Evolutionary conservation across 768 basidiomycete species (phyloP).

Genomic region (Leccinum truebloodii): DNA sequence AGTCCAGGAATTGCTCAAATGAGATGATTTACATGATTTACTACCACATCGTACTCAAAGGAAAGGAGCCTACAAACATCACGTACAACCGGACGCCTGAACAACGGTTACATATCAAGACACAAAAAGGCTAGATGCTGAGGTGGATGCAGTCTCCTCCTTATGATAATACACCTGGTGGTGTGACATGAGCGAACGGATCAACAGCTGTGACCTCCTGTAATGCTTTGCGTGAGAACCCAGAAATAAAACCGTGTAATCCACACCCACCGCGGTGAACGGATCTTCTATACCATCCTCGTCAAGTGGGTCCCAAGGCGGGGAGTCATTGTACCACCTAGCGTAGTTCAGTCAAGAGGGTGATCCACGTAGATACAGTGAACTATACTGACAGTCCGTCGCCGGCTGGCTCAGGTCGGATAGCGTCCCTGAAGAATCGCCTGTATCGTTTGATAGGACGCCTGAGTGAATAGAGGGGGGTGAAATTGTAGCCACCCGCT

Average conservation of each 20-base stretch:
- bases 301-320: conserved; percentile 33
- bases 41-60: not conserved
- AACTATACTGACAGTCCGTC: conserved; percentile 21
- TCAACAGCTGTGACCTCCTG: conserved; percentile 13
- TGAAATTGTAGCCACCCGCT: conserved; percentile 17
- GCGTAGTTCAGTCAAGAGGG: not conserved
- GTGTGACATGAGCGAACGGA: conserved; percentile 13
- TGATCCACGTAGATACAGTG: not conserved
- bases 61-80: not conserved
- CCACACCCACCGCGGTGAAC: conserved; percentile 17
- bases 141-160: not conserved
- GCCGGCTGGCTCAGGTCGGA: conserved; percentile 12
- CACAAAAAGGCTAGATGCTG: not conserved
- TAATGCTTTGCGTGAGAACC: conserved; percentile 1
- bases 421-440: conserved; percentile 21
- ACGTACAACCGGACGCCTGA: not conserved
- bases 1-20: not conserved
- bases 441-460: conserved; percentile 13
- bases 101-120: not conserved
- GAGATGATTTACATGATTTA: not conserved
- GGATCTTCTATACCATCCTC: conserved; percentile 28
- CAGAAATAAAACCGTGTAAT: not conserved
- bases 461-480: conserved; percentile 22
- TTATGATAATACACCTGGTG: not conserved
- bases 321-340: conserved; percentile 23